Evolutionary conservation across 2,329 filamentous ascomycete genomes (phyloP), one percentile per base, ranked within the genome.

Genomic region (Phialophora expanda): DNA sequence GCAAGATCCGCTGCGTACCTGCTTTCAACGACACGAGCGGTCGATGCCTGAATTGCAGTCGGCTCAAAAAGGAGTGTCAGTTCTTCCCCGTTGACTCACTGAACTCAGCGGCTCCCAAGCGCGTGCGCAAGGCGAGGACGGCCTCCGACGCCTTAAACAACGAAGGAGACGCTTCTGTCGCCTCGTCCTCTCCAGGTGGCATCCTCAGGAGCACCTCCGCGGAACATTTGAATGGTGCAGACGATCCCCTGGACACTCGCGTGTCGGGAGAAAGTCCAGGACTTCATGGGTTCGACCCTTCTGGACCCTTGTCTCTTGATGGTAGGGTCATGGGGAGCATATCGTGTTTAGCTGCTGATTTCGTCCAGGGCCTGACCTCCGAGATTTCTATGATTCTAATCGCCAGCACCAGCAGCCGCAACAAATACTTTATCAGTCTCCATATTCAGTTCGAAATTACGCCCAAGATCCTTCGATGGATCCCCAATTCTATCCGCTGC

Each of bases 61-160:
- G 93, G 55, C 81, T 98, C 75, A 96, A 96, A 78, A 97, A 96
- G 75, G 92, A 97, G 70, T 98, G 94, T 79, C 92, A 90, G 75
- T 98, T 96, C 79, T 91, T 89, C 73, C 91, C 93, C 0, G 93
- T 97, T 24, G 93, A 97, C 70, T 91, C 93, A 75, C 85, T 87
- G 71, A 68, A 28, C 32, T 86, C 85, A 28, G 83, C 84, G 9
- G 75, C 82, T 46, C 80, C 82, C 64, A 82, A 81, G 72, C 81
- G 81, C 67, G 74, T 80, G 48, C 80, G 81, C 32, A 75, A 79
- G 24, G 77, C 70, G 38, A 79, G 79, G 9, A 83, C 82, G 62
- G 67, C 77, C 11, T 28, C 59, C 22, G 83, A 84, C 51, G 62
- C 75, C 76, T 3, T 76, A 74, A 26, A 78, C 79, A 77, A 72